Percentiles rank a stretch among this genome's conserved stretches.
Evolutionary conservation across 495 filamentous ascomycete species (phyloP).

Genomic region (Aspergillus panamensis): DNA sequence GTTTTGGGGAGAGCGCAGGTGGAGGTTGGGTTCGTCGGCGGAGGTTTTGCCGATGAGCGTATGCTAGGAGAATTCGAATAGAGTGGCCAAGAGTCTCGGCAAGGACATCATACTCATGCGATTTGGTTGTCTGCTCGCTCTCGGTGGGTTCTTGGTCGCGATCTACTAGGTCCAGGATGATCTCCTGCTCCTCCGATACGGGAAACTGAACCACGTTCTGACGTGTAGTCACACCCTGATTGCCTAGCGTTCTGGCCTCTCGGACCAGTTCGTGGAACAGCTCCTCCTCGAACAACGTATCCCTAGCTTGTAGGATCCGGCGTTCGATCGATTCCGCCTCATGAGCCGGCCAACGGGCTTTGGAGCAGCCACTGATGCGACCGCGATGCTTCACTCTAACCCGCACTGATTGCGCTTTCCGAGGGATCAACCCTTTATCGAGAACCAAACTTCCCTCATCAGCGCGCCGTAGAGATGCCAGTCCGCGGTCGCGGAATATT

Average conservation of each 20-base stretch:
- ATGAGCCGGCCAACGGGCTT: slow-evolving; percentile 34
- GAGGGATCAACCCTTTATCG: slow-evolving; percentile 60
- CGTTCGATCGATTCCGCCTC: slow-evolving; percentile 49
- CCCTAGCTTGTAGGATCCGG: slow-evolving; percentile 73
- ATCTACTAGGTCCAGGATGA: slow-evolving; percentile 64
- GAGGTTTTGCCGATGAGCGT: slow-evolving; percentile 66
- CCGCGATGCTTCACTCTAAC: slow-evolving; percentile 51
- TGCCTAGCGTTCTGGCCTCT: slow-evolving; percentile 68
- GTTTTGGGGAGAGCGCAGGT: slow-evolving; percentile 52
- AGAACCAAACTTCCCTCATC: slow-evolving; percentile 71
- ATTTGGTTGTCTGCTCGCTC: slow-evolving; percentile 9
- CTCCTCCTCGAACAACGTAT: slow-evolving; percentile 88
- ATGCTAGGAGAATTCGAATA: slow-evolving; percentile 66
- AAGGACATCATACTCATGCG: slow-evolving; percentile 32
- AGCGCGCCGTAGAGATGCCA: slow-evolving; percentile 70
- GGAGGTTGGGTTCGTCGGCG: slow-evolving; percentile 59
- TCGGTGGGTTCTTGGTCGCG: slow-evolving; percentile 37
- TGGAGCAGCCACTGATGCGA: slow-evolving; percentile 40
- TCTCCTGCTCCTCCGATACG: slow-evolving; percentile 48
- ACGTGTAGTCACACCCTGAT: slow-evolving; percentile 59
- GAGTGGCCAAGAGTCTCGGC: slow-evolving; percentile 57
- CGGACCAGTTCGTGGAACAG: slow-evolving; percentile 87
- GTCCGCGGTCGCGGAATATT: slow-evolving; percentile 71
- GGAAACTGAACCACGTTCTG: slow-evolving; percentile 57
- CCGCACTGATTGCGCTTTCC: slow-evolving; percentile 59